Conservation (phyloP, 2,329 filamentous ascomycete genomes). For the Sclerotinia subarctica region DNA sequence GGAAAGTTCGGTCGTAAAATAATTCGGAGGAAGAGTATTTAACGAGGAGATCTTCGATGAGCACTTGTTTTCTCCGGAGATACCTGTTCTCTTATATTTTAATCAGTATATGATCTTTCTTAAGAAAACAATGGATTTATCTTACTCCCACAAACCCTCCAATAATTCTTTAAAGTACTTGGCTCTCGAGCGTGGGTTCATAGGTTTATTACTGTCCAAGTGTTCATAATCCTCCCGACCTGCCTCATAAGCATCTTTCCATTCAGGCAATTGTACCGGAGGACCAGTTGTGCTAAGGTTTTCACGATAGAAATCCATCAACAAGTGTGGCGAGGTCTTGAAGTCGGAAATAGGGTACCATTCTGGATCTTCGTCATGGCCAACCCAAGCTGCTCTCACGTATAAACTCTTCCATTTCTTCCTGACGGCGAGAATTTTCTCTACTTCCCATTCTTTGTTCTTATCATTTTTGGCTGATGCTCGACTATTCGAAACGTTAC, state of each 20-base stretch:
- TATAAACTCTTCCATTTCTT: not conserved
- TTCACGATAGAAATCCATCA: not conserved
- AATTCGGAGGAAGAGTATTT: not conserved
- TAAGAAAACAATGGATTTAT: accelerated
- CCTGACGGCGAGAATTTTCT: not conserved
- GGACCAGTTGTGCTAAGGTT: not conserved
- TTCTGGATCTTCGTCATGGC: not conserved
- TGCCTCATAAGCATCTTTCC: not conserved
- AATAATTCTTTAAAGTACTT: not conserved
- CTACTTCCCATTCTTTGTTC: conserved; percentile 2
- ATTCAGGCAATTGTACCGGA: not conserved
- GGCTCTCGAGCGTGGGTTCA: not conserved
- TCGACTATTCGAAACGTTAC: not conserved
- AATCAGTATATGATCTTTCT: not conserved
- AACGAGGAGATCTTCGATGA: not conserved
- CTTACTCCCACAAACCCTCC: not conserved
- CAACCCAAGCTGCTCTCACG: not conserved
- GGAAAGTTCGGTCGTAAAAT: not conserved
- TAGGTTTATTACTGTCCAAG: not conserved
- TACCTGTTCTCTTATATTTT: not conserved
- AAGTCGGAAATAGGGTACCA: conserved; percentile 6
- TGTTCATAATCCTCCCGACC: conserved; percentile 8
- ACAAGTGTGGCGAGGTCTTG: not conserved
- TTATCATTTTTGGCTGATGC: not conserved
- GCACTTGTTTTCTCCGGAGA: not conserved